Base-by-base conservation (phyloP, 2,329 filamentous ascomycete genomes). In the Epicoccum sorghinum region DNA sequence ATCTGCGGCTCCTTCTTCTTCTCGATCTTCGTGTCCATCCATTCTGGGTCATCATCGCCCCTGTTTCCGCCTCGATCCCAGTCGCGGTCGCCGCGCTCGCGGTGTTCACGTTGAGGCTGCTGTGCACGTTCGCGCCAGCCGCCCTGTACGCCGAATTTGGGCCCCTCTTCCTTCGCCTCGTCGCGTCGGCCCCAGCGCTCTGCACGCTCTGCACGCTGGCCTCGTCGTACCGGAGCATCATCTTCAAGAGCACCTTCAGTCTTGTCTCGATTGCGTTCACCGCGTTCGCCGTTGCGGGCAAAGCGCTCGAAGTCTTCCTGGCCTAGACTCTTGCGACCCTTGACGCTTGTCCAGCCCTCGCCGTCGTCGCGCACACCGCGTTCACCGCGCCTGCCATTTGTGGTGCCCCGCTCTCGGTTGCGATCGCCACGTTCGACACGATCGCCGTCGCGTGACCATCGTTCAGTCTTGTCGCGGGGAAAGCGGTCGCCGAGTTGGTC, bases 281-380 rank as follows among this genome's bases (percentile, higher is more conserved):
- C 27, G 39, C 47, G 47, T 40, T 51, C 75, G 58, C 66, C 75
- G 62, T 65, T 82, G 72, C 86, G 85, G 51, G 86, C 62, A 60
- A 89, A 89, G 48, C 87, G 83, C 72, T 90, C 88, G 58, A 87
- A 86, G 36, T 89, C 88, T 57, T 90, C 88, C 50, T 85, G 81
- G 14, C 88, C 86, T 68, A 90, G 87, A 68, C 86, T 91, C 79
- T 89, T 90, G 61, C 88, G 85, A 24, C 88, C 86, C 67, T 89
- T 89, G 29, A 89, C 86, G 24, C 82, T 87, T 62, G 84, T 90
- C 89, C 89, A 91, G 45, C 88, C 87, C 49, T 92, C 89, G 58
- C 79, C 82, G 50, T 90, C 88, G 43, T 79, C 75, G 12, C 73
- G 71, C 61, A 76, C 72, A 65, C 71, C 68, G 57, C 75, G 65